Evolutionary conservation across 2,329 filamentous ascomycete genomes (phyloP), one percentile per base, ranked within the genome.

Genomic region (Ceratocystis papillata): DNA sequence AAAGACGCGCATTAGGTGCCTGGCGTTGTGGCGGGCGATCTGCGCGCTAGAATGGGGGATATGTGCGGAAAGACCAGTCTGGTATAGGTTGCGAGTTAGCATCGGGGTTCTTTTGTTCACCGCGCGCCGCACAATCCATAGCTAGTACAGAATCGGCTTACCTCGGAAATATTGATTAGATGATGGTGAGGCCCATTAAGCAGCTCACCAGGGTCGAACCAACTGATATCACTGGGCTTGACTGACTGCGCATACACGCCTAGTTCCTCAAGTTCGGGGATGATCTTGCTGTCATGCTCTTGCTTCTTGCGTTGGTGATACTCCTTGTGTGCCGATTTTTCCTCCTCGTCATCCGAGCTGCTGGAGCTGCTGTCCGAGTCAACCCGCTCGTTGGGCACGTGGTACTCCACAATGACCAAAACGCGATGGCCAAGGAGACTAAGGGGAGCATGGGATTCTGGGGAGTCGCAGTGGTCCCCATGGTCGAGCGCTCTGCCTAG

Each of bases 231-330:
- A 65, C 75, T 74, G 0, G 86, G 86, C 72, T 88, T 88, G 66
- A 88, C 84, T 0, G 83, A 86, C 71, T 88, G 86, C 0, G 85
- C 86, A 69, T 88, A 88, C 1, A 88, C 83, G 2, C 86, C 86
- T 0, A 88, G 77, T 53, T 80, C 81, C 0, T 84, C 84, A 1
- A 88, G 79, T 70, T 87, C 85, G 0, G 85, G 83, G 25, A 88
- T 77, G 70, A 88, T 87, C 65, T 77, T 72, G 5, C 76, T 76
- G 0, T 77, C 75, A 0, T 78, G 73, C 70, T 81, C 80, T 70
- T 81, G 81, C 71, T 81, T 79, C 70, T 79, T 76, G 22, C 70
- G 76, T 10, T 75, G 75, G 65, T 79, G 79, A 74, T 87, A 87
- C 20, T 77, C 76, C 65, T 79, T 73, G 37, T 78, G 80, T 0